Evolutionary conservation across 192 early-diverging fungal genomes (phyloP), one percentile per base, ranked within the genome.

Genomic region (Coemansia sp.): DNA sequence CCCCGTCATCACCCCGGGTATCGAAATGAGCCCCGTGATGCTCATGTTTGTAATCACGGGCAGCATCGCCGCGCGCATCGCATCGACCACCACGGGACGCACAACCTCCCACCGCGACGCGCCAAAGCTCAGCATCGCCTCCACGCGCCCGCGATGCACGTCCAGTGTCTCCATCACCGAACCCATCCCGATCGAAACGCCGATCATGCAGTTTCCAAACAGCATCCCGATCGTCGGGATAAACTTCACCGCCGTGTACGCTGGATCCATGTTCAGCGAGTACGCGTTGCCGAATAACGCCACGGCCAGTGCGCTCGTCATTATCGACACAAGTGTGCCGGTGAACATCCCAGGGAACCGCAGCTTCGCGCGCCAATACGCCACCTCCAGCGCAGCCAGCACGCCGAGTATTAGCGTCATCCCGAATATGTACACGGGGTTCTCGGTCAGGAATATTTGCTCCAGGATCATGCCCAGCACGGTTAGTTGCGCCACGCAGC

Each of bases 191-290:
- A 92, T 72, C 11, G 89, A 84, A 35, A 87, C 83, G 16, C 85
- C 87, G 10, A 84, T 85, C 84, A 92, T 88, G 38, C 82, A 75
- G 62, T 91, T 93, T 28, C 91, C 92, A 14, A 93, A 83, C 28
- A 95, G 67, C 93, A 95, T 95, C 25, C 91, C 93, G 6, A 95
- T 73, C 0, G 88, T 91, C n/a, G 93, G 91, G 44, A 95, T 90
- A 55, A 92, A 95, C 65, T 88, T 84, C 19, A 74, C 76, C 5
- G 93, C 88, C 14, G 81, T 72, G 61, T 83, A 89, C 50, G 89
- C 86, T 3, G 91, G 91, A 21, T 67, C 60, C 60, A 86, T 84
- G 21, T 85, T 81, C 58, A 95, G 81, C 24, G 90, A 87, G 55
- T 83, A 86, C 7, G 67, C 73, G 49, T 65, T 73, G 30, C 73